Evolutionary conservation across 352 stramenopile genomes (phyloP), one percentile per base, ranked within the genome.

Genomic region (Phytophthora idaei): DNA sequence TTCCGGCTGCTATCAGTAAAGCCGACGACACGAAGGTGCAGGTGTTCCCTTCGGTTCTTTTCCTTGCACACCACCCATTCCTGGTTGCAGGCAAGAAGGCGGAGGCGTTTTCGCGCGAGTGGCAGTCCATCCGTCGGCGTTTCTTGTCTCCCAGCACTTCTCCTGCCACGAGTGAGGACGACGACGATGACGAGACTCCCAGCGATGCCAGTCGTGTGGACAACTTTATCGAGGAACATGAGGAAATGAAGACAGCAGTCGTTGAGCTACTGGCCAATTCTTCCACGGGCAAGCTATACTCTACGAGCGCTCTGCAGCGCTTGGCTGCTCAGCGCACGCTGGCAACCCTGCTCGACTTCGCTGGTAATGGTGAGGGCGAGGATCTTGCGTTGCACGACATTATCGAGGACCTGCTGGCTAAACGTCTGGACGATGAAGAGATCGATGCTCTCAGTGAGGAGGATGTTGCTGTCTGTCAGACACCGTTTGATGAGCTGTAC

Each of bases 351-450:
- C 80, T 95, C 3, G 76, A 89, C 15, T 96, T 94, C 61, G 81
- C 85, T 42, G 89, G 89, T 8, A 94, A 92, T 47, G 89, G 89
- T 31, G 80, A 91, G 44, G 85, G 84, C 7, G 89, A 96, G 47
- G 80, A 78, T 56, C 50, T 96, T 34, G 84, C 83, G 11, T 70
- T 95, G 28, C 78, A 90, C 54, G 82, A 90, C 27, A 61, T 94
- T 12, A 78, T 96, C 15, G 67, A 93, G 39, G 74, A 89, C 1
- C 52, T 76, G 41, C 49, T 95, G 28, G 66, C 87, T 59, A 80
- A 83, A 46, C 79, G 75, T 34, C 59, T 95, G 8, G 71, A 87
- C 39, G 53, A 71, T 10, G 60, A 83, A 54, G 55, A 81, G 14
- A 80, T 96, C 39, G 59, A 69, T 21, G 66, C 67, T n/a, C 73